Conservation (phyloP, 805 yeast genomes). For the Candida silvicultrix region DNA sequence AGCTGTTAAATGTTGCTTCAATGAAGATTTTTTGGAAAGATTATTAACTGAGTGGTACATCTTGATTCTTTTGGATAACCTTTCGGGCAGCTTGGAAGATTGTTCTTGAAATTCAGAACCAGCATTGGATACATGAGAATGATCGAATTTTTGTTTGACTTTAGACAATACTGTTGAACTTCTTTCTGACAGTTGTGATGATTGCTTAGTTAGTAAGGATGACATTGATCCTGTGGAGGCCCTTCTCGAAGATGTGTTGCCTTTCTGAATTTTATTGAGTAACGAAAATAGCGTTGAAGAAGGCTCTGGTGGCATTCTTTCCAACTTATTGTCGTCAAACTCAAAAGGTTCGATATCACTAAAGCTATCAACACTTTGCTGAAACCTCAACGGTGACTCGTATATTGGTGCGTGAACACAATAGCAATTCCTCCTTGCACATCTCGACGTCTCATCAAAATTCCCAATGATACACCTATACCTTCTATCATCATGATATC, state of each 20-base stretch:
- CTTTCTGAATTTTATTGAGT: no score
- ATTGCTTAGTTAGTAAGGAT: no score
- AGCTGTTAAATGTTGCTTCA: neutral
- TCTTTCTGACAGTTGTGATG: neutral
- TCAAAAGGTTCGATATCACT: neutral
- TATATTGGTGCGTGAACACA: constrained; percentile 11
- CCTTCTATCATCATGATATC: constrained; percentile 21
- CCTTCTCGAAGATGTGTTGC: no score
- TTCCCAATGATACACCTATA: constrained; percentile 13
- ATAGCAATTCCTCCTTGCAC: constrained; percentile 3
- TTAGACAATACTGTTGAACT: neutral
- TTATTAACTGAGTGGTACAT: neutral
- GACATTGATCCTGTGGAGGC: neutral
- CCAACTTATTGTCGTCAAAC: neutral
- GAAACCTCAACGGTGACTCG: constrained; percentile 1
- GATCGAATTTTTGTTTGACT: neutral
- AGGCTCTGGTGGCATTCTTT: neutral
- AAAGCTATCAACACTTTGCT: neutral
- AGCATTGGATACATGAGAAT: neutral
- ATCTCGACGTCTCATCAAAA: neutral
- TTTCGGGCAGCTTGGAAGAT: neutral
- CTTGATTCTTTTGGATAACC: neutral
- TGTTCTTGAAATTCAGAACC: constrained; percentile 2
- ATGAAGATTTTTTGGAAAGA: neutral
- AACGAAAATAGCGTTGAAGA: neutral